phyloP scores from a whole-genome alignment of 2,329 filamentous ascomycete species.

The Fusarium scirpi region DNA sequence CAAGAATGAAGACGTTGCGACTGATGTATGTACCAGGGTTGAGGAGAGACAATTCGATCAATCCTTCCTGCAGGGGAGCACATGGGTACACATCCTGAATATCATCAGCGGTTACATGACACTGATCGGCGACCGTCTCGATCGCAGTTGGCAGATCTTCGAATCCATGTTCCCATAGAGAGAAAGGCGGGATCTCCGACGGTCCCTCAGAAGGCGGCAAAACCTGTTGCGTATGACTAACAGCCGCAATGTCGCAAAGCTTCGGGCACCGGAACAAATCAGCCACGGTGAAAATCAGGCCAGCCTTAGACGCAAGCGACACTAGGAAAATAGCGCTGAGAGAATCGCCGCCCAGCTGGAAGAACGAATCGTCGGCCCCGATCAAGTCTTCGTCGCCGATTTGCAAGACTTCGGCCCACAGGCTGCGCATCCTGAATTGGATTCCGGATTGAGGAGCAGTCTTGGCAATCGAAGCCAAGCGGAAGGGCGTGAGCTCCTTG shows the following conservation, averaged over 20 bases:
- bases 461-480: constrained; percentile 12
- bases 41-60: constrained; percentile 12
- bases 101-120: constrained; percentile 10
- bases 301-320: constrained; percentile 7
- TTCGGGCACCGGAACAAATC: constrained; percentile 13
- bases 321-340: constrained; percentile 14
- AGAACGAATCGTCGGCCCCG: constrained; percentile 9
- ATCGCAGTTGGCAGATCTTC: constrained; percentile 10
- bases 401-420: constrained; percentile 12
- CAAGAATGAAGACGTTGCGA: constrained; percentile 10
- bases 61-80: constrained; percentile 10
- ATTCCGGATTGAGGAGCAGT: constrained; percentile 7
- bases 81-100: constrained; percentile 14
- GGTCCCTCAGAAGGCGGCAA: constrained; percentile 4
- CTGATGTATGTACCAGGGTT: constrained; percentile 13
- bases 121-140: constrained; percentile 6
- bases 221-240: constrained; percentile 6
- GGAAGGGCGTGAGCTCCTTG: constrained; percentile 7
- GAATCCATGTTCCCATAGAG: constrained; percentile 13
- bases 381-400: constrained; percentile 6
- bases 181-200: constrained; percentile 7
- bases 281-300: constrained; percentile 6
- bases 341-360: constrained; percentile 11
- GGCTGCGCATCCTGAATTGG: constrained; percentile 9
- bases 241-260: constrained; percentile 5